These are phyloP conservation scores for Karstenula rhodostoma DNA, from an alignment of 2,329 filamentous ascomycete genomes.

Conservation along the genomic window DNA sequence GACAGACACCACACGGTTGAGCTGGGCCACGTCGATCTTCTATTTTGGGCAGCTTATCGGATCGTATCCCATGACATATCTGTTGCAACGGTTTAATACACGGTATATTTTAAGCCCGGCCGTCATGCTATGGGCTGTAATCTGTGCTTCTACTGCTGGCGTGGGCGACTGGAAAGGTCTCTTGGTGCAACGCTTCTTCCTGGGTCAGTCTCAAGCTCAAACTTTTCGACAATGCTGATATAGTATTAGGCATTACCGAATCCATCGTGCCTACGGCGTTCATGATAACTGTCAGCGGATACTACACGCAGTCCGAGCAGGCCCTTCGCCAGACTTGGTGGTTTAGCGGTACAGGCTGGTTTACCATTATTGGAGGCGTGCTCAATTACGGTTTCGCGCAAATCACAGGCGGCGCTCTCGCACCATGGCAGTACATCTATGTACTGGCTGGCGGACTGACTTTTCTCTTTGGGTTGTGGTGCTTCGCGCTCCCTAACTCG, in stretches of 20 bases:
- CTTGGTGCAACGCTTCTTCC: conserved; percentile 63
- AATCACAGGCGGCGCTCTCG: conserved; percentile 46
- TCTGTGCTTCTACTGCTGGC: conserved; percentile 74
- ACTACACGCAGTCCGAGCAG: conserved; percentile 52
- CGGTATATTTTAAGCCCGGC: conserved; percentile 69
- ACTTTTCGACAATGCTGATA: background rate
- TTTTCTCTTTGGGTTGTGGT: conserved; percentile 69
- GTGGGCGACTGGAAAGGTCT: conserved; percentile 70
- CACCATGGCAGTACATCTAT: conserved; percentile 72
- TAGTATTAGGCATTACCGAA: conserved; percentile 54
- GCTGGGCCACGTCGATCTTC: conserved; percentile 80
- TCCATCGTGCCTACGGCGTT: conserved; percentile 64
- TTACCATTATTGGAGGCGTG: conserved; percentile 42
- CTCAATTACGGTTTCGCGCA: conserved; percentile 49
- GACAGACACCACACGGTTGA: conserved; percentile 72
- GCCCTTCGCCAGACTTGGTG: conserved; percentile 67
- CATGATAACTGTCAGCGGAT: conserved; percentile 59
- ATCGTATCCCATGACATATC: conserved; percentile 75
- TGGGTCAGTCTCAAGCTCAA: conserved; percentile 48
- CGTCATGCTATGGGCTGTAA: conserved; percentile 70
- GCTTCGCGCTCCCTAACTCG: conserved; percentile 71
- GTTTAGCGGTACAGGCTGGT: conserved; percentile 65
- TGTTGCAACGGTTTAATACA: conserved; percentile 71
- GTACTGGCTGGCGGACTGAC: conserved; percentile 66
- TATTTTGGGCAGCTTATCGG: conserved; percentile 82